A percentile compares a stretch with the other conserved stretches of the same genome.
Evolutionary conservation across 2,329 filamentous ascomycete genomes (phyloP).

Genomic region (Bertia moriformis): DNA sequence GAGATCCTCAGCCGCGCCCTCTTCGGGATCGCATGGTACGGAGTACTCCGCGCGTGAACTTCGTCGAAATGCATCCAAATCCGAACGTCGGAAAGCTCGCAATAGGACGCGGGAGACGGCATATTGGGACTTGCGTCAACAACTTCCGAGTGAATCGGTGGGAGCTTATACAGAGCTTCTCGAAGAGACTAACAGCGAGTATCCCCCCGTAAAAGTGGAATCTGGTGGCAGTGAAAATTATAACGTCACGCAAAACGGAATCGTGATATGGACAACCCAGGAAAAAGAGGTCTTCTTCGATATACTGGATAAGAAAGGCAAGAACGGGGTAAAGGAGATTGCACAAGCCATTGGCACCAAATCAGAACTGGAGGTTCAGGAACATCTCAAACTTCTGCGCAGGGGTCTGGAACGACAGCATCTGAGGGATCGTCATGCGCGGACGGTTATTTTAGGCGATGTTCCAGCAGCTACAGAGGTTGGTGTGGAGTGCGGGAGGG

Average conservation of each 20-base stretch:
- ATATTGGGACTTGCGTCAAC: too few species aligned
- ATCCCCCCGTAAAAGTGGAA: too few species aligned
- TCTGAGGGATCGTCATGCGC: slow-evolving; percentile 11
- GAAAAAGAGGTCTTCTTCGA: slow-evolving; percentile 64
- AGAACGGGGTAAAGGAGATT: slow-evolving; percentile 45
- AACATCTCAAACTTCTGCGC: slow-evolving; percentile 53
- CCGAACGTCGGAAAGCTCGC: too few species aligned
- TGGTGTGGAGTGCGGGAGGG: slow-evolving; percentile 44
- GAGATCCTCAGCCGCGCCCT: slow-evolving; percentile 5
- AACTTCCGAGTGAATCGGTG: too few species aligned
- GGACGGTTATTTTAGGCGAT: slow-evolving; percentile 31
- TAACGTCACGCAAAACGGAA: slow-evolving; percentile 45
- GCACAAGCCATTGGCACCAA: slow-evolving; percentile 54
- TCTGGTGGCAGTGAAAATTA: slow-evolving; percentile 16
- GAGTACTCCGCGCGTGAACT: too few species aligned
- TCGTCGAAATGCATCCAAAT: too few species aligned
- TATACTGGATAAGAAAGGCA: slow-evolving; percentile 48
- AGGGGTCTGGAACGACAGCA: slow-evolving; percentile 26
- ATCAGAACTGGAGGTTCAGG: slow-evolving; percentile 56
- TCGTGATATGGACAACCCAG: slow-evolving; percentile 49
- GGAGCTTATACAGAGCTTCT: slow-evolving; percentile 42
- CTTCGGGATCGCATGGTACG: too few species aligned
- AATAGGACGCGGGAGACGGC: too few species aligned
- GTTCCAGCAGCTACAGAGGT: slow-evolving; percentile 63
- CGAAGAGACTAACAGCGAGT: slow-evolving; percentile 38